phyloP scores from a whole-genome alignment of 2,329 filamentous ascomycete species.

The Fusarium sp. region DNA sequence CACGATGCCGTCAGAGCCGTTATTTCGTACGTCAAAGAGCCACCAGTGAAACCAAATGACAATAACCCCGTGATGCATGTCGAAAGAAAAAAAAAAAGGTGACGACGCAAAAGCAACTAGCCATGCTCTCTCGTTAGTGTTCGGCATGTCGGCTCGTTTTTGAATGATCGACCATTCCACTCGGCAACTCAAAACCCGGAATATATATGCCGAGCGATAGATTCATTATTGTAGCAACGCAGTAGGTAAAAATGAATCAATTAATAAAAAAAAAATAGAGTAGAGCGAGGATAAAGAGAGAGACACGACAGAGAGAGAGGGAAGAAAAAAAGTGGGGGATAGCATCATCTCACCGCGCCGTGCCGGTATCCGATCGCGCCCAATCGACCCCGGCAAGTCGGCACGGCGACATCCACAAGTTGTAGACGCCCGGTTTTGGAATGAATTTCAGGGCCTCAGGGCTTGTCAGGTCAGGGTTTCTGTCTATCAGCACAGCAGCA shows the following conservation, averaged over 20 bases:
- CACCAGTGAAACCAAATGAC: not conserved
- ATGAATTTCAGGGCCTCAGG: not conserved
- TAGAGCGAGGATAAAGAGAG: too few relatives aligned
- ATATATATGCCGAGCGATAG: slow-evolving; percentile 27
- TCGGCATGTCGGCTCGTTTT: slow-evolving; percentile 27
- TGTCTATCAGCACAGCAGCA: not conserved
- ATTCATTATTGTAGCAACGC: too few relatives aligned
- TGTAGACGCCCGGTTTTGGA: slow-evolving; percentile 30
- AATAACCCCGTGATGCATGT: not conserved
- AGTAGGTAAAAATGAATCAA: too few relatives aligned
- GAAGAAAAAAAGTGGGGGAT: slow-evolving; percentile 40
- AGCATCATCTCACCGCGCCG: slow-evolving; percentile 45
- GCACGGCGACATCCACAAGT: slow-evolving; percentile 41
- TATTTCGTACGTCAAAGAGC: slow-evolving; percentile 4
- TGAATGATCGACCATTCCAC: slow-evolving; percentile 3
- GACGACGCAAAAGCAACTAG: not conserved
- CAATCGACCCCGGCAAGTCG: slow-evolving; percentile 46
- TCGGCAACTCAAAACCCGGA: slow-evolving; percentile 4
- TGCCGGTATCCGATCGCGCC: slow-evolving; percentile 45
- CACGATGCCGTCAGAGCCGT: slow-evolving; percentile 34
- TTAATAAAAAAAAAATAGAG: too few relatives aligned
- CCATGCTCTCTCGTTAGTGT: not conserved
- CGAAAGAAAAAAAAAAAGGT: not conserved
- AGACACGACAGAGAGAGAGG: too few relatives aligned
- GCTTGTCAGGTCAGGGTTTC: not conserved